phyloP scores from a whole-genome alignment of 441 rosid genomes.

The Syzygium malaccense region DNA sequence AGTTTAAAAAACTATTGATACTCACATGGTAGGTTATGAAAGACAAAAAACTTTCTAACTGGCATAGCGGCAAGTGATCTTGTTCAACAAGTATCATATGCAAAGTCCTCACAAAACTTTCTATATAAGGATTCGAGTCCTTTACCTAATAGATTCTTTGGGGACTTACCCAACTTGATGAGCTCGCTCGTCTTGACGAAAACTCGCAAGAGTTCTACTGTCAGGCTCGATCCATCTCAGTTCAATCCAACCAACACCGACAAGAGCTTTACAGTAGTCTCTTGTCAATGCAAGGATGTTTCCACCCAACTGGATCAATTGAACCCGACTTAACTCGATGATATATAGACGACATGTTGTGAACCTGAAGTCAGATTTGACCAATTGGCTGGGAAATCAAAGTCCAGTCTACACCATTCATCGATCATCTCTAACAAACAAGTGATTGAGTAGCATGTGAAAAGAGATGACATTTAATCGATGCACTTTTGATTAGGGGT shows the following conservation, averaged over 20 bases:
- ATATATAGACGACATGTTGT: accelerated
- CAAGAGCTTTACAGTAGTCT: neutral
- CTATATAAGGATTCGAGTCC: neutral
- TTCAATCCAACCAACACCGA: neutral
- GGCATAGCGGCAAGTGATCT: neutral
- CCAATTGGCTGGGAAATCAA: neutral
- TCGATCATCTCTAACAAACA: neutral
- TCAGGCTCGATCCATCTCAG: neutral
- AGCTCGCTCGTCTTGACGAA: neutral
- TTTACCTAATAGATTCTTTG: neutral
- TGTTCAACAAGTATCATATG: neutral
- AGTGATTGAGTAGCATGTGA: accelerated
- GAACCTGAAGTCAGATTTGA: neutral
- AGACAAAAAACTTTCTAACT: neutral
- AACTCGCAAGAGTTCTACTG: neutral
- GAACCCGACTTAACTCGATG: neutral
- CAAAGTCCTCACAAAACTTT: neutral
- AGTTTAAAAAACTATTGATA: neutral
- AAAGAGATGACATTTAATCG: accelerated
- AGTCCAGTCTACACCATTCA: neutral
- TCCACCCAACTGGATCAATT: accelerated
- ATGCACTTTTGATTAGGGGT: neutral
- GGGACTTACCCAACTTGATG: neutral
- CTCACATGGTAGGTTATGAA: neutral
- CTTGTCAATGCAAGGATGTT: neutral